Evolutionary conservation across 352 stramenopile genomes (phyloP).

Genomic region (Halophytophthora batemanensis): DNA sequence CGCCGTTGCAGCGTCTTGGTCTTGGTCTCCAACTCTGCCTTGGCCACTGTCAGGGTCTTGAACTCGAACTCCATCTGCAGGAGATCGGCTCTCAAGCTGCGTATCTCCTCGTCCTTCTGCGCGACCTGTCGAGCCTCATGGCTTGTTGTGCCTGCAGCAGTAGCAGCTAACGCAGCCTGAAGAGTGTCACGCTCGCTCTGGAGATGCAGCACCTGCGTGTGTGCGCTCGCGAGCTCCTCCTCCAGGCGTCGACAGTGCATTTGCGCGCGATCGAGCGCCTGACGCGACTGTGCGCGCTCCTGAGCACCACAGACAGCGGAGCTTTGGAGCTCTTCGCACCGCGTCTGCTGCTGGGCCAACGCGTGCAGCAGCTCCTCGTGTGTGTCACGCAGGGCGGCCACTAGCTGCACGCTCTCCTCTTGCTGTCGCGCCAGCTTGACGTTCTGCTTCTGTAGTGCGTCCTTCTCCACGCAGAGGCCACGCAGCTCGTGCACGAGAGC

Average conservation of each 20-base stretch:
- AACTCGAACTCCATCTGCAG: slow-evolving; percentile 70
- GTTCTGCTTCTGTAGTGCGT: slow-evolving; percentile 43
- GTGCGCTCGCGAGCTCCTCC: slow-evolving; percentile 40
- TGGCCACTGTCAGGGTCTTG: slow-evolving; percentile 47
- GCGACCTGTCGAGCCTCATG: slow-evolving; percentile 31
- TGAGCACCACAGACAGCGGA: slow-evolving; percentile 16
- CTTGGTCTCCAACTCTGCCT: slow-evolving; percentile 30
- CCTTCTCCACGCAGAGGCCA: slow-evolving; percentile 40
- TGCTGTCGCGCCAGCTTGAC: slow-evolving; percentile 15
- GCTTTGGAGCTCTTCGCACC: slow-evolving; percentile 29
- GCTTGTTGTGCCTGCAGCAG: slow-evolving; percentile 13
- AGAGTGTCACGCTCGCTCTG: slow-evolving; percentile 40
- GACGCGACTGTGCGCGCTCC: slow-evolving; percentile 29
- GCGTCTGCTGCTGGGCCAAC: slow-evolving; percentile 40
- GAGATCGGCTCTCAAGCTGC: slow-evolving; percentile 51
- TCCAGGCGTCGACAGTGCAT: slow-evolving; percentile 48
- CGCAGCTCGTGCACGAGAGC: slow-evolving; percentile 28
- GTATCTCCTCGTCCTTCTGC: slow-evolving; percentile 48
- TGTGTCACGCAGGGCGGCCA: slow-evolving; percentile 23
- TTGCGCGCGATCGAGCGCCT: slow-evolving; percentile 45
- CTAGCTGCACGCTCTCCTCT: slow-evolving; percentile 22
- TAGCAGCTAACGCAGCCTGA: slow-evolving; percentile 29
- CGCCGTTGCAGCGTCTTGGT: slow-evolving; percentile 32
- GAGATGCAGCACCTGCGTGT: slow-evolving; percentile 41
- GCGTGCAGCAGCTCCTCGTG: slow-evolving; percentile 52